phyloP scores from a whole-genome alignment of 345 rosid species.

The Draba incana region DNA sequence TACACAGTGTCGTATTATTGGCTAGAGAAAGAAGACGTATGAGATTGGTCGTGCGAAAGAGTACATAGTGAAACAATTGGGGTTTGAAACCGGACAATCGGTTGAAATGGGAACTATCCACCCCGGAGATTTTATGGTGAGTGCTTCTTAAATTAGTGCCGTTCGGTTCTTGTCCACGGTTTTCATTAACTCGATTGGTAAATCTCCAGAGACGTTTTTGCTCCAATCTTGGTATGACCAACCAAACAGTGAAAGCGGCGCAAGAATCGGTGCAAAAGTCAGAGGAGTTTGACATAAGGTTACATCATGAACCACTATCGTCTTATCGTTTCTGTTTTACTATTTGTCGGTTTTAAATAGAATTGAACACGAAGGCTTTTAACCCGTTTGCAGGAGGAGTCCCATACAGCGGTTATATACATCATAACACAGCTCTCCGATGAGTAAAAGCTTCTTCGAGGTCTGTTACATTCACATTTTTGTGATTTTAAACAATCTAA shows the following conservation, averaged over 20 bases:
- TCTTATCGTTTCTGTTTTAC: neutral
- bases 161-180: neutral
- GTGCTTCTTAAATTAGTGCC: constrained; percentile 25
- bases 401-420: constrained; percentile 94
- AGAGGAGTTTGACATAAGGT: constrained; percentile 98
- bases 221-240: constrained; percentile 93
- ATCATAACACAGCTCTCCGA: constrained; percentile 93
- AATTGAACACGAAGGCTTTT: constrained; percentile 15
- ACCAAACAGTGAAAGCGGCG: constrained; percentile 95
- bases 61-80: constrained; percentile 93
- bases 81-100: constrained; percentile 83
- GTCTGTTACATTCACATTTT: constrained; percentile 45
- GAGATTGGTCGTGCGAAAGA: constrained; percentile 98
- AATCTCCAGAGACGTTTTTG: constrained; percentile 90
- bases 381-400: constrained; percentile 75
- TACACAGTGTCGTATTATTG: no score
- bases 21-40: no score
- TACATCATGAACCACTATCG: constrained; percentile 10
- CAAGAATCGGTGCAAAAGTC: constrained; percentile 95
- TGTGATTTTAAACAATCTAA: neutral
- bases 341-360: neutral
- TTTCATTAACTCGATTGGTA: constrained; percentile 19
- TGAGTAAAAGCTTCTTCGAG: constrained; percentile 91
- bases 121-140: constrained; percentile 96
- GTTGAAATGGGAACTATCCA: constrained; percentile 98